Evolutionary conservation across 192 early-diverging fungal species (phyloP).

Genomic region (Globomyces pollinis-pini): DNA sequence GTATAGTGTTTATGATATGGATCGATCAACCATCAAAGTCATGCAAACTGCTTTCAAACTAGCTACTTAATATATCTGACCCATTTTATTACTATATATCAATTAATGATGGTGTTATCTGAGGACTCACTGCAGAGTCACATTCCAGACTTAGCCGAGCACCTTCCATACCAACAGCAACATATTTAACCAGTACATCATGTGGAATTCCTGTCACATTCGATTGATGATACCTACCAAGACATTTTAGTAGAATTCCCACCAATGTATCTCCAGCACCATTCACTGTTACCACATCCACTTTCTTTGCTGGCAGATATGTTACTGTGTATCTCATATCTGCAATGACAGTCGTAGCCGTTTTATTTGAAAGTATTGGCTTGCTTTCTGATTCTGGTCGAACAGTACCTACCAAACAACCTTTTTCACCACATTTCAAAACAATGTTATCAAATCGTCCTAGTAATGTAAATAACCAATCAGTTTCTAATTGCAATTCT

Average conservation of each 20-base stretch:
- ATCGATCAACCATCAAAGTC: not conserved
- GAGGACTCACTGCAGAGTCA: too few species aligned
- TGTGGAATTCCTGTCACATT: too few species aligned
- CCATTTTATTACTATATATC: too few species aligned
- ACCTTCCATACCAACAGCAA: too few species aligned
- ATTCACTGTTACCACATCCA: slow-evolving; percentile 9
- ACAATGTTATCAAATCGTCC: not conserved
- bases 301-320: not conserved
- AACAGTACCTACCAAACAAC: not conserved
- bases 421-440: not conserved
- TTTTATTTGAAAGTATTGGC: not conserved
- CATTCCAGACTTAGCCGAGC: too few species aligned
- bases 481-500: not conserved
- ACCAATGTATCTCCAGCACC: slow-evolving; percentile 20
- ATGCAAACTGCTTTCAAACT: not conserved
- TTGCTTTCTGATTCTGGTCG: not conserved
- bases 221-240: too few species aligned
- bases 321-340: not conserved
- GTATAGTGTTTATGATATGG: not conserved
- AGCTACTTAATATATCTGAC: too few species aligned
- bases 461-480: not conserved
- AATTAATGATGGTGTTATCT: too few species aligned
- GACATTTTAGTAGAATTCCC: too few species aligned
- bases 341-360: too few species aligned
- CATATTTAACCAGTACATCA: too few species aligned